Evolutionary conservation across 352 stramenopile genomes (phyloP).

Genomic region (Pythium grandisporangium): DNA sequence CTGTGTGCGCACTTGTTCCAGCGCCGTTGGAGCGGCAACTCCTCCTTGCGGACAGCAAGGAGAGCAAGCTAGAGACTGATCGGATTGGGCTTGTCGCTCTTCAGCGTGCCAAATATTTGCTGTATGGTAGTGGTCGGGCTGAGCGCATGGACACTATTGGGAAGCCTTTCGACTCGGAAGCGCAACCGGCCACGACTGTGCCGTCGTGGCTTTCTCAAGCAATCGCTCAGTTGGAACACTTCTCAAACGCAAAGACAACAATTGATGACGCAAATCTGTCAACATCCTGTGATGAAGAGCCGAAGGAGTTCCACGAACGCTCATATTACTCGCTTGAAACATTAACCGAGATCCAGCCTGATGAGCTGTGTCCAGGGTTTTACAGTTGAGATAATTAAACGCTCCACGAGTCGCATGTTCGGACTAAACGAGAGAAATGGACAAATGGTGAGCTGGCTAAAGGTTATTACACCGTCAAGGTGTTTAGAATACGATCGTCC

Average conservation of each 20-base stretch:
- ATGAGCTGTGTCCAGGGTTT: conserved; percentile 46
- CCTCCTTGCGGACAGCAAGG: conserved; percentile 35
- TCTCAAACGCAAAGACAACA: conserved; percentile 1
- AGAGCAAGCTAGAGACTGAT: conserved; percentile 51
- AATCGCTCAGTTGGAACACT: conserved; percentile 27
- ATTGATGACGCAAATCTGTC: background rate
- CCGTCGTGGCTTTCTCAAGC: conserved; percentile 27
- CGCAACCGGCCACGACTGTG: conserved; percentile 1
- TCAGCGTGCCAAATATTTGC: conserved; percentile 31
- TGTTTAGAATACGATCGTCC: no score
- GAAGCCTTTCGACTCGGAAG: no score
- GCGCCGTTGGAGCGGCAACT: conserved; percentile 21
- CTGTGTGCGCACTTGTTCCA: conserved; percentile 41
- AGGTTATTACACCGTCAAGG: no score
- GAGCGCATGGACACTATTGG: no score
- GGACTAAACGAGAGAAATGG: no score
- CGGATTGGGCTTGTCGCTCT: conserved; percentile 29
- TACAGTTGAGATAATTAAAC: no score
- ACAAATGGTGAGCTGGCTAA: no score
- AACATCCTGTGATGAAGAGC: conserved; percentile 9
- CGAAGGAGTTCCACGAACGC: conserved; percentile 41
- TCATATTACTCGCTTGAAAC: conserved; percentile 59
- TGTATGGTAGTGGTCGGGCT: no score
- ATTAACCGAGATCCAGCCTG: conserved; percentile 31
- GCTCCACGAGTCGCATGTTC: no score